phyloP scores from a whole-genome alignment of 768 basidiomycete species.

The Porphyrellus cyaneotinctus region DNA sequence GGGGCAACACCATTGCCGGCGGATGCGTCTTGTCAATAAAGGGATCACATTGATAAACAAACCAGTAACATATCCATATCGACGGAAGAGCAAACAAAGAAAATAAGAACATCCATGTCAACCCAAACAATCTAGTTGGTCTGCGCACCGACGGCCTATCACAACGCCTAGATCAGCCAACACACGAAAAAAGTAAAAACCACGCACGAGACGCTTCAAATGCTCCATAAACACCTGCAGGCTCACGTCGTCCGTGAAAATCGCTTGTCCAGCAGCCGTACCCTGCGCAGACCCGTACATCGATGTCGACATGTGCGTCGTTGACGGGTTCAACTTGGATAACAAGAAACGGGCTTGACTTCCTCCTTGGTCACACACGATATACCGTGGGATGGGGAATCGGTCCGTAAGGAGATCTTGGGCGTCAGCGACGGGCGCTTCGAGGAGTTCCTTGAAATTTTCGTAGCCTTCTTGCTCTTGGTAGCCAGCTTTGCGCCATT shows the following conservation, averaged over 20 bases:
- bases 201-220: slow-evolving; percentile 81
- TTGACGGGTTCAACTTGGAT: slow-evolving; percentile 95
- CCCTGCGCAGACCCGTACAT: slow-evolving; percentile 82
- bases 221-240: slow-evolving; percentile 98
- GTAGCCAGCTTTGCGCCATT: slow-evolving; percentile 98
- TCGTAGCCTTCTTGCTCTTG: slow-evolving; percentile 99
- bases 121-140: slow-evolving; percentile 42
- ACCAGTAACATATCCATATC: slow-evolving; percentile 9
- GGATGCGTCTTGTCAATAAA: slow-evolving; percentile 1
- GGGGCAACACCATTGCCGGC: no score
- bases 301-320: slow-evolving; percentile 90
- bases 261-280: slow-evolving; percentile 76
- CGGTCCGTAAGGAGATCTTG: slow-evolving; percentile 95
- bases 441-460: slow-evolving; percentile 93
- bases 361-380: slow-evolving; percentile 96
- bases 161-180: slow-evolving; percentile 1
- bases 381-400: slow-evolving; percentile 96
- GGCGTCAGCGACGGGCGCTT: slow-evolving; percentile 83
- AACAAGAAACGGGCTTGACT: slow-evolving; percentile 98
- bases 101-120: not conserved
- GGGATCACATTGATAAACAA: slow-evolving; percentile 5
- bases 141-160: slow-evolving; percentile 64
- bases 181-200: not conserved
- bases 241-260: slow-evolving; percentile 98
- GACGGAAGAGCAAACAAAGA: not conserved